Conservation (phyloP, 441 rosid genomes). For the Syzygium syzygioides region DNA sequence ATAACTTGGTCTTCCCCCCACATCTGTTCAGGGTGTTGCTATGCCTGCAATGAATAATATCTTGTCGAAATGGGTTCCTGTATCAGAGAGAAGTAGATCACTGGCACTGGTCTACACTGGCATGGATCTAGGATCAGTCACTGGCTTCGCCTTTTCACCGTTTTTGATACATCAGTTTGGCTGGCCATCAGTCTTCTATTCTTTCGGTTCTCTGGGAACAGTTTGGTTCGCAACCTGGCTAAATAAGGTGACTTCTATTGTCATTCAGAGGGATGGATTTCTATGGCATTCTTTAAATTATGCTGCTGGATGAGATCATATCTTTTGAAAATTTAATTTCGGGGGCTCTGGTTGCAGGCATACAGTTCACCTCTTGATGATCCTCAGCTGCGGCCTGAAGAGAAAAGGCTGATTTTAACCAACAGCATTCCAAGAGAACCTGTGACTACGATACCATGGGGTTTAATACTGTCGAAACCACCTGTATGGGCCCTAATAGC, state of each 20-base stretch:
- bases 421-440: constrained; percentile 57
- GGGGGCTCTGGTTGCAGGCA: constrained; percentile 34
- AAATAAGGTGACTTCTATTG: constrained; percentile 44
- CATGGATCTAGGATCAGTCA: constrained; percentile 92
- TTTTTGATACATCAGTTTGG: constrained; percentile 84
- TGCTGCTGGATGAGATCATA: neutral
- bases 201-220: constrained; percentile 89
- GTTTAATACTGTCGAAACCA: constrained; percentile 66
- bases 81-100: constrained; percentile 89
- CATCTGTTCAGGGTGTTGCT: constrained; percentile 70
- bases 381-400: constrained; percentile 59
- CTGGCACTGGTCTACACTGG: constrained; percentile 88
- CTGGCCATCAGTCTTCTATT: constrained; percentile 93
- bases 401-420: constrained; percentile 54
- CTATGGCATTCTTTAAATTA: neutral
- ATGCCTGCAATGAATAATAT: constrained; percentile 99
- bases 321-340: neutral
- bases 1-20: neutral
- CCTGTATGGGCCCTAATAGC: constrained; percentile 87
- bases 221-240: constrained; percentile 80
- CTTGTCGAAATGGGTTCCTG: constrained; percentile 90
- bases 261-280: neutral
- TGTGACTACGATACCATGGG: constrained; percentile 80
- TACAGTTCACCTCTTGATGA: constrained; percentile 82
- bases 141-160: constrained; percentile 88